Evolutionary conservation across 768 basidiomycete genomes (phyloP).

Genomic region (Dendrothele bispora): DNA sequence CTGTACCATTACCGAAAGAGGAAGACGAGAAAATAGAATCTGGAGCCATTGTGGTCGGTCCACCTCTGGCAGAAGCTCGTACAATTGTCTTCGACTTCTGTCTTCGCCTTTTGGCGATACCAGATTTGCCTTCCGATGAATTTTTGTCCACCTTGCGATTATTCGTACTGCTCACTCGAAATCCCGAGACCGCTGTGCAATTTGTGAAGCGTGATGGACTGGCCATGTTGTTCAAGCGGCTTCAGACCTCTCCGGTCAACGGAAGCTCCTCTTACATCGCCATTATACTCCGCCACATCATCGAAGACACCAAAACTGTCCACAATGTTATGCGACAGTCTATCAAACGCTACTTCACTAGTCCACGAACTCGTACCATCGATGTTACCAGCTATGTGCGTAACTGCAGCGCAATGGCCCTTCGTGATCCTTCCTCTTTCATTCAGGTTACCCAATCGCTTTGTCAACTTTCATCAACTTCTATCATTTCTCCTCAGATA

Average conservation of each 20-base stretch:
- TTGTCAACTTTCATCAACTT: slow-evolving; percentile 73
- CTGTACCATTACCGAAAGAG: slow-evolving; percentile 65
- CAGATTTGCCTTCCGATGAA: slow-evolving; percentile 74
- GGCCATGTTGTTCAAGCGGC: slow-evolving; percentile 59
- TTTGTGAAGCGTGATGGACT: slow-evolving; percentile 73
- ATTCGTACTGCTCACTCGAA: slow-evolving; percentile 81
- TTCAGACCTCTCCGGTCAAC: slow-evolving; percentile 58
- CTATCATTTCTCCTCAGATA: slow-evolving; percentile 54
- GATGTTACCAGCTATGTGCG: slow-evolving; percentile 77
- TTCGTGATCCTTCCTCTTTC: slow-evolving; percentile 80
- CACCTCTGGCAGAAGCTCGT: slow-evolving; percentile 60
- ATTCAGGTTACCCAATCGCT: slow-evolving; percentile 68
- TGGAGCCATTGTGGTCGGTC: slow-evolving; percentile 57
- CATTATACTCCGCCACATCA: slow-evolving; percentile 87
- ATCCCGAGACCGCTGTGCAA: slow-evolving; percentile 59
- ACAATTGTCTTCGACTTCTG: slow-evolving; percentile 74
- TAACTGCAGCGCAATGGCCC: slow-evolving; percentile 72
- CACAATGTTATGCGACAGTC: slow-evolving; percentile 78
- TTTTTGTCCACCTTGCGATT: slow-evolving; percentile 79
- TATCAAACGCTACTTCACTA: slow-evolving; percentile 77
- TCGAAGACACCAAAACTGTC: slow-evolving; percentile 73
- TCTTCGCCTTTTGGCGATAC: slow-evolving; percentile 63
- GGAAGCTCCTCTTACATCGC: slow-evolving; percentile 83
- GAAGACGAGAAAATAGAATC: slow-evolving; percentile 62
- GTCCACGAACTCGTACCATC: slow-evolving; percentile 62